These are phyloP conservation scores for Rusavskia elegans DNA, from an alignment of 495 filamentous ascomycete genomes.

Conservation along the genomic window DNA sequence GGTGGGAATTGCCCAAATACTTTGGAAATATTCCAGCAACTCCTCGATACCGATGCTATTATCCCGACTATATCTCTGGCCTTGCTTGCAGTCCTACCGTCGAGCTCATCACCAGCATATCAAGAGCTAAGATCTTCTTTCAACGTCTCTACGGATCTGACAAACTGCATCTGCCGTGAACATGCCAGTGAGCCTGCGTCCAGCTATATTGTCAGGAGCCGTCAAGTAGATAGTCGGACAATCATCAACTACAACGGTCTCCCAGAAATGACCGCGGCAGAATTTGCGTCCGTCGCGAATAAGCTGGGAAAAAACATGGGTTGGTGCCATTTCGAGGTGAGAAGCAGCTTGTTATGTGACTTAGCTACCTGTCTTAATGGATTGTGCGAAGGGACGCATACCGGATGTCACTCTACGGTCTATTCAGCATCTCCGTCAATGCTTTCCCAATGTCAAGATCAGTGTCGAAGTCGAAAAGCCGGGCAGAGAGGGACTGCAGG, in stretches of 20 bases:
- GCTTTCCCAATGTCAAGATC: slow-evolving; percentile 30
- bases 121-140: slow-evolving; percentile 26
- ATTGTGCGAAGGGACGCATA: slow-evolving; percentile 40
- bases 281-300: slow-evolving; percentile 29
- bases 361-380: no score
- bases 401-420: slow-evolving; percentile 46
- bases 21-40: slow-evolving; percentile 50
- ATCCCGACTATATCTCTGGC: slow-evolving; percentile 14
- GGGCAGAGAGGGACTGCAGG: slow-evolving; percentile 38
- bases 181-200: slow-evolving; percentile 41
- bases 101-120: slow-evolving; percentile 20
- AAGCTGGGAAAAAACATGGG: slow-evolving; percentile 14
- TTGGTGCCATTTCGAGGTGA: slow-evolving; percentile 68
- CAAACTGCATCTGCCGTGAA: slow-evolving; percentile 42
- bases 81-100: slow-evolving; percentile 29
- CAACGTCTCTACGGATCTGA: slow-evolving; percentile 28
- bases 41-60: slow-evolving; percentile 16
- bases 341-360: slow-evolving; percentile 4
- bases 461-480: slow-evolving; percentile 64
- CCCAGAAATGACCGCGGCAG: slow-evolving; percentile 44
- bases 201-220: slow-evolving; percentile 55
- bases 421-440: slow-evolving; percentile 37
- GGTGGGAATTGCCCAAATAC: slow-evolving; percentile 61
- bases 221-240: slow-evolving; percentile 41
- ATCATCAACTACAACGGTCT: slow-evolving; percentile 56